A percentile compares a stretch with the other conserved stretches of the same genome.
Evolutionary conservation across 2,329 filamentous ascomycete genomes (phyloP).

Genomic region (Oidium heveae): DNA sequence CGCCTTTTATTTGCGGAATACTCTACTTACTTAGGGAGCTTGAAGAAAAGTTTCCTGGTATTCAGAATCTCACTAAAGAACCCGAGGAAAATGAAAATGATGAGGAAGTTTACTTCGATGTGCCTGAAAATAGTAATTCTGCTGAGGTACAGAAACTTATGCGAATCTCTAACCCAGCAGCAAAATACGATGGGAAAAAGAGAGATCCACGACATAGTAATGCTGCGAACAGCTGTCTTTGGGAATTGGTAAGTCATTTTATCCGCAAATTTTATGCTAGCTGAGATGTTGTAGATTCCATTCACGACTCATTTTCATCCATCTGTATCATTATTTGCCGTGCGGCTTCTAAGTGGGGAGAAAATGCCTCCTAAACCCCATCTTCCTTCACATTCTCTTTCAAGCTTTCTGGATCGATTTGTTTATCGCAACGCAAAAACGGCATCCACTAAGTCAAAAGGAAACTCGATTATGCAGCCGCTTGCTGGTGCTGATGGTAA

Average conservation of each 20-base stretch:
- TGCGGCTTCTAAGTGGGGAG: constrained; percentile 40
- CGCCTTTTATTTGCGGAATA: constrained; percentile 79
- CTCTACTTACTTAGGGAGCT: constrained; percentile 72
- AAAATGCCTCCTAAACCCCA: constrained; percentile 71
- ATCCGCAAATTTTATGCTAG: background rate
- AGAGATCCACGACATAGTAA: constrained; percentile 78
- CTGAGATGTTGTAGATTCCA: constrained; percentile 22
- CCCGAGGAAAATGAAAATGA: constrained; percentile 57
- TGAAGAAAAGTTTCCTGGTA: constrained; percentile 51
- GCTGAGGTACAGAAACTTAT: constrained; percentile 21
- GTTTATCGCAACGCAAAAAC: constrained; percentile 88
- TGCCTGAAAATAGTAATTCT: constrained; percentile 25
- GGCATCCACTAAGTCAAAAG: constrained; percentile 34
- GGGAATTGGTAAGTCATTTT: constrained; percentile 45
- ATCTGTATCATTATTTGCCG: constrained; percentile 65
- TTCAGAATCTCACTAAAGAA: constrained; percentile 54
- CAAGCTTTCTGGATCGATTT: constrained; percentile 92
- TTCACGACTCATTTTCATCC: constrained; percentile 73
- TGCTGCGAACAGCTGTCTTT: constrained; percentile 77
- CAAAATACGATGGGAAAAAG: constrained; percentile 62
- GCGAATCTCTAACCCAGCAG: background rate
- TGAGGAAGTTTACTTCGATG: constrained; percentile 10
- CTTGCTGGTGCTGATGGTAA: constrained; percentile 37
- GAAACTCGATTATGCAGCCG: constrained; percentile 91
- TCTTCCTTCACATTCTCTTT: constrained; percentile 67